Evolutionary conservation across 75 land plant species (phyloP).

Genomic region (Picea glauca): DNA sequence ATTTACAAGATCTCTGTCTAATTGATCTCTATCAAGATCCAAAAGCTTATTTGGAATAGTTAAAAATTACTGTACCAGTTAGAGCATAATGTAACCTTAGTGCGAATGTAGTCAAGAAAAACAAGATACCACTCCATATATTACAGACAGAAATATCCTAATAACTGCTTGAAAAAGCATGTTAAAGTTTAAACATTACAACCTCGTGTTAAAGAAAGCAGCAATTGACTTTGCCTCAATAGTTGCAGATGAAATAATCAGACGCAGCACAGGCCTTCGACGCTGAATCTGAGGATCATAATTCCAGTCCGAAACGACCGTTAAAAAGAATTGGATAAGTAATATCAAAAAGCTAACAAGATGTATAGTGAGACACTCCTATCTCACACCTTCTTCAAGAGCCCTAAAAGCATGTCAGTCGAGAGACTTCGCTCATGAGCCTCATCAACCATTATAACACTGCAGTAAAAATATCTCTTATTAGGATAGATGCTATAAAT

Average conservation of each 20-base stretch:
- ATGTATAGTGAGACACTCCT: not conserved
- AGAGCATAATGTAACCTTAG: not conserved
- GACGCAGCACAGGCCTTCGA: conserved; percentile 77
- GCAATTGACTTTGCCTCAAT: conserved; percentile 85
- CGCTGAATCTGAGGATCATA: conserved; percentile 53
- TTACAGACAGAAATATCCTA: not conserved
- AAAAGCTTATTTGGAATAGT: not conserved
- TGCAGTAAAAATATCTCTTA: conserved; percentile 13
- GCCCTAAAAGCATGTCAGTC: conserved; percentile 86
- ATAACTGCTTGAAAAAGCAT: no score
- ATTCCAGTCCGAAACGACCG: not conserved
- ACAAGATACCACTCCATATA: not conserved
- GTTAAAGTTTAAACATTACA: no score
- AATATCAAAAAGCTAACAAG: not conserved
- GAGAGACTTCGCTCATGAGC: conserved; percentile 94
- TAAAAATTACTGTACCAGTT: not conserved
- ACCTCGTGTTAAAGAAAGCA: conserved; percentile 59
- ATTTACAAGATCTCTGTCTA: not conserved
- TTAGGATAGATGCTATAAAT: not conserved
- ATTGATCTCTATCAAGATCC: not conserved
- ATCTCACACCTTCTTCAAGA: conserved; percentile 72
- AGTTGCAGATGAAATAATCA: conserved; percentile 91
- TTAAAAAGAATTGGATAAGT: not conserved
- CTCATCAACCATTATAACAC: conserved; percentile 98
- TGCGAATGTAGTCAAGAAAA: no score